phyloP scores from a whole-genome alignment of 768 basidiomycete species.

The Lepiota brunneoincarnata region DNA sequence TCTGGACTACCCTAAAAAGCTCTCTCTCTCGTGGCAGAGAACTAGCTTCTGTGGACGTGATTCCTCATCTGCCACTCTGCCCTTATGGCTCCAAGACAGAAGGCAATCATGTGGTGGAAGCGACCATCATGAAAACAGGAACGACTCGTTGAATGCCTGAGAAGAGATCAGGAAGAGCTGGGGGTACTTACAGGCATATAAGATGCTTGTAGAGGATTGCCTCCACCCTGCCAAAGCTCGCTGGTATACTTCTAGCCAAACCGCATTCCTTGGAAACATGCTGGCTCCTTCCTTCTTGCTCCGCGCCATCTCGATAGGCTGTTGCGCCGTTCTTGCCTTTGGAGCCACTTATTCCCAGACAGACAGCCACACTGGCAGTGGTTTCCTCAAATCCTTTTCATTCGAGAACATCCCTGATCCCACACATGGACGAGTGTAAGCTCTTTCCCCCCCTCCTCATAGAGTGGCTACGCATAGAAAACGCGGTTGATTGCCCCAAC shows the following conservation, averaged over 20 bases:
- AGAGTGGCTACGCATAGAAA: not conserved
- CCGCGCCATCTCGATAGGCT: slow-evolving; percentile 16
- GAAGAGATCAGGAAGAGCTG: not conserved
- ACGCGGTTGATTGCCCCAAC: not conserved
- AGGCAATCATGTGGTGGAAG: not conserved
- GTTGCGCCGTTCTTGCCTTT: slow-evolving; percentile 21
- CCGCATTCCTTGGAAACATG: slow-evolving; percentile 1
- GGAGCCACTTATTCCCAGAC: slow-evolving; percentile 44
- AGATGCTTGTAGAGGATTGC: not conserved
- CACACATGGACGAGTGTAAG: slow-evolving; percentile 64
- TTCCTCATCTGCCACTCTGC: not conserved
- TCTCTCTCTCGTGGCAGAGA: not conserved
- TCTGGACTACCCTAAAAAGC: not conserved
- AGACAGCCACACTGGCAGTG: slow-evolving; percentile 42
- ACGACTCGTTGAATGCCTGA: not conserved
- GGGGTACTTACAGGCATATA: not conserved
- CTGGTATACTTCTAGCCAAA: not conserved
- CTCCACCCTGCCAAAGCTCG: not conserved
- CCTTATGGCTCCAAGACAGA: not conserved
- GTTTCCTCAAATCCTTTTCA: slow-evolving; percentile 50
- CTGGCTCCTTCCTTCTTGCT: not conserved
- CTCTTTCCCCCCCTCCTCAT: slow-evolving; percentile 12
- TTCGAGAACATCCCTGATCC: slow-evolving; percentile 54
- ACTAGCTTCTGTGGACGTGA: not conserved
- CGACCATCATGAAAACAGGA: too few relatives aligned